These are phyloP conservation scores for Starmerella sp. DNA, from an alignment of 805 yeast species.

Conservation along the genomic window DNA sequence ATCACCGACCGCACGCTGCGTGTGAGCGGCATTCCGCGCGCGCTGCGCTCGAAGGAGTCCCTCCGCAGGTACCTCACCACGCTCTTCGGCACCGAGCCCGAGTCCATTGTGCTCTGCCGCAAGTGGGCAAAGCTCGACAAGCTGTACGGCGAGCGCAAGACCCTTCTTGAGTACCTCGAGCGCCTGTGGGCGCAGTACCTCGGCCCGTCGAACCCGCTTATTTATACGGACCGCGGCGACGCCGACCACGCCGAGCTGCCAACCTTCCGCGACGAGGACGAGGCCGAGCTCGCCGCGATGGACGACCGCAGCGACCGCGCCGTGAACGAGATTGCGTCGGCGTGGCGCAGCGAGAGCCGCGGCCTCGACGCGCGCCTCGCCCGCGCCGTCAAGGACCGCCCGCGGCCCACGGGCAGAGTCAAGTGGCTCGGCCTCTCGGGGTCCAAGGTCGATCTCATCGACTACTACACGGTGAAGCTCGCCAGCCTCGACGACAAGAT, in stretches of 20 bases:
- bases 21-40: conserved; percentile 78
- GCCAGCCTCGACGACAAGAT: conserved; percentile 64
- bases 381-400: conserved; percentile 8
- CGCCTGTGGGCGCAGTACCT: conserved; percentile 60
- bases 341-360: neutral
- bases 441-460: conserved; percentile 66
- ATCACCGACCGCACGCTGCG: conserved; percentile 85
- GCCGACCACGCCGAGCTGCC: neutral
- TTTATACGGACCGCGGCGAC: neutral
- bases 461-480: conserved; percentile 57
- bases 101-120: conserved; percentile 64
- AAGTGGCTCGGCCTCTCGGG: conserved; percentile 60
- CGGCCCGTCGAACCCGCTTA: conserved; percentile 29
- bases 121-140: conserved; percentile 72
- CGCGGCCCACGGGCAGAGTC: conserved; percentile 50
- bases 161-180: conserved; percentile 50
- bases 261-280: neutral
- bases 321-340: neutral
- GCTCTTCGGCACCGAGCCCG: conserved; percentile 69
- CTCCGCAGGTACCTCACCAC: conserved; percentile 65
- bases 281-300: neutral
- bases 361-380: neutral
- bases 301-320: neutral
- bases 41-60: conserved; percentile 58
- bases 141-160: conserved; percentile 49